Conservation (phyloP, 192 early-diverging fungal species). For the Rhizophagus clarus region DNA sequence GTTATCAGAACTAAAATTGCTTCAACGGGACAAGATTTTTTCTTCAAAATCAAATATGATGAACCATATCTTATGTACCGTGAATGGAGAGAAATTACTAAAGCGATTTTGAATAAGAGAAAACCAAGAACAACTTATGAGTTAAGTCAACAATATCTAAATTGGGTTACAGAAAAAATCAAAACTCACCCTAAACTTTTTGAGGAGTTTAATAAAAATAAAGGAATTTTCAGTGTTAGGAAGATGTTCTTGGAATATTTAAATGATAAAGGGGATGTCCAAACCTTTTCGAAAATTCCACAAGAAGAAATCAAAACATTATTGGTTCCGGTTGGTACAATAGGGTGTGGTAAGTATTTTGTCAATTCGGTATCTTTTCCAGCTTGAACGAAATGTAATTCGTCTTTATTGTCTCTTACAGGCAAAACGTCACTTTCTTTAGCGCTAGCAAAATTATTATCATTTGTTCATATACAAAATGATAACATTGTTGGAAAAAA, state of each 20-base stretch:
- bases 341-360: conserved; percentile 71
- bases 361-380: conserved; percentile 35
- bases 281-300: background rate
- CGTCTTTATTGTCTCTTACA: background rate
- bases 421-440: conserved; percentile 59
- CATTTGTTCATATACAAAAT: conserved; percentile 80
- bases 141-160: conserved; percentile 70
- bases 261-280: conserved; percentile 26
- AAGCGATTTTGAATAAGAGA: conserved; percentile 48
- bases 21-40: conserved; percentile 46
- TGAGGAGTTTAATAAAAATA: conserved; percentile 60
- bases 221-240: conserved; percentile 83
- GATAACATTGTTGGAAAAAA: conserved; percentile 75
- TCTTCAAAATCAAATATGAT: conserved; percentile 97
- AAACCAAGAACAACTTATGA: conserved; percentile 31
- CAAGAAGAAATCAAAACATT: conserved; percentile 43
- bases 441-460: conserved; percentile 60
- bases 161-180: conserved; percentile 72
- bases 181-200: conserved; percentile 67
- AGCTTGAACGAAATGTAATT: conserved; percentile 33
- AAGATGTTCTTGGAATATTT: conserved; percentile 73
- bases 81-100: conserved; percentile 96
- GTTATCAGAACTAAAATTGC: conserved; percentile 76
- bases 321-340: conserved; percentile 74
- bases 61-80: conserved; percentile 93